Evolutionary conservation across 768 basidiomycete genomes (phyloP).

Genomic region (Collybia mongolica): DNA sequence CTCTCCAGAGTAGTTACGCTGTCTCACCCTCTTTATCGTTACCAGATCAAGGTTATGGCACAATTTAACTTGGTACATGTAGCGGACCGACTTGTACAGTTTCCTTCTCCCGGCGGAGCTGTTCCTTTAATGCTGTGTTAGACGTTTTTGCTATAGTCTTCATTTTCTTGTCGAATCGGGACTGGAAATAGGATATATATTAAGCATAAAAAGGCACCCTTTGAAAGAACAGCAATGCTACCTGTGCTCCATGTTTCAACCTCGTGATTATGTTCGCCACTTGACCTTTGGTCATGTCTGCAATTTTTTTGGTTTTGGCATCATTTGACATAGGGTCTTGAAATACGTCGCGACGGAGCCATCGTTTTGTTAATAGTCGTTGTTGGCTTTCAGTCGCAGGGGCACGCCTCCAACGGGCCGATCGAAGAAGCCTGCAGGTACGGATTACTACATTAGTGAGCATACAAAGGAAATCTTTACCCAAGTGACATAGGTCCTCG

Average conservation of each 20-base stretch:
- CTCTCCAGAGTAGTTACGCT: constrained; percentile 54
- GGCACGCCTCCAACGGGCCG: constrained; percentile 62
- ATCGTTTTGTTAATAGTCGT: constrained; percentile 51
- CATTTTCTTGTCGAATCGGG: constrained; percentile 53
- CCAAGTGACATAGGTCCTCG: constrained; percentile 46
- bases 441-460: neutral
- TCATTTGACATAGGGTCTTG: constrained; percentile 17
- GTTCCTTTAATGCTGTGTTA: constrained; percentile 44
- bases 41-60: too few relatives aligned
- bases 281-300: constrained; percentile 68
- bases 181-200: constrained; percentile 28
- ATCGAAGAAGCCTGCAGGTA: constrained; percentile 51
- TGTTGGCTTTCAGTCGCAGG: constrained; percentile 66
- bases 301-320: constrained; percentile 29
- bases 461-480: constrained; percentile 28
- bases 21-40: constrained; percentile 63
- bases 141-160: constrained; percentile 37
- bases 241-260: constrained; percentile 74
- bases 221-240: constrained; percentile 22
- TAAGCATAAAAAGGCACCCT: neutral
- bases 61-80: constrained; percentile 2
- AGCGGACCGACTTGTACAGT: constrained; percentile 63
- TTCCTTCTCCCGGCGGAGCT: constrained; percentile 46
- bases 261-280: constrained; percentile 80
- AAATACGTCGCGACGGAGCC: constrained; percentile 27